Evolutionary conservation across 768 basidiomycete genomes (phyloP), one percentile per base, ranked within the genome.

Genomic region (Holtermannia corniformis): DNA sequence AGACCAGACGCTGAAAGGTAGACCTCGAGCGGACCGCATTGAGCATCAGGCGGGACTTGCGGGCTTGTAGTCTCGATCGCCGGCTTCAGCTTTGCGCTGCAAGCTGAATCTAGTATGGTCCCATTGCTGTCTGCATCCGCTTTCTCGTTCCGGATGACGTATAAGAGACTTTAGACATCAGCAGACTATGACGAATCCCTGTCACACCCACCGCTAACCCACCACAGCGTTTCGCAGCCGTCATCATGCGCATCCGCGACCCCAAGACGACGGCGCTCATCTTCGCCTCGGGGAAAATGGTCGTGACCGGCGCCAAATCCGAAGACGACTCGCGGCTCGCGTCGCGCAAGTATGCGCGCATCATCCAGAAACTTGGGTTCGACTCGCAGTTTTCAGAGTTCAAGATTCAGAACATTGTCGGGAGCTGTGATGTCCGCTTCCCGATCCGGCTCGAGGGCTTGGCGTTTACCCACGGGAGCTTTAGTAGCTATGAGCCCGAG

Each of bases 151-250:
- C n/a, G n/a, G n/a, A n/a, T n/a, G n/a, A n/a, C n/a, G n/a, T n/a
- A n/a, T n/a, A n/a, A n/a, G n/a, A n/a, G n/a, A n/a, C n/a, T n/a
- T n/a, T n/a, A n/a, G n/a, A n/a, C n/a, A n/a, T n/a, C n/a, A n/a
- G n/a, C n/a, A n/a, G n/a, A n/a, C n/a, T n/a, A n/a, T n/a, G n/a
- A n/a, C n/a, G n/a, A n/a, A n/a, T n/a, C n/a, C n/a, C n/a, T n/a
- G n/a, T n/a, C n/a, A n/a, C n/a, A n/a, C n/a, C n/a, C n/a, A n/a
- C n/a, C n/a, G n/a, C n/a, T n/a, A n/a, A n/a, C n/a, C n/a, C n/a
- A n/a, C n/a, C n/a, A n/a, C n/a, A 99, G 95, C 95, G 95, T 85
- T 99, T 99, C 78, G 95, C 93, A 64, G 95, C 95, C 56, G 95
- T 97, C 63, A 97, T 99, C 76, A 99, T 99, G 95, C 89, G 95